Percentiles rank a stretch among this genome's conserved stretches.
Evolutionary conservation across 768 basidiomycete genomes (phyloP).

Genomic region (Botryobasidium botryosum): DNA sequence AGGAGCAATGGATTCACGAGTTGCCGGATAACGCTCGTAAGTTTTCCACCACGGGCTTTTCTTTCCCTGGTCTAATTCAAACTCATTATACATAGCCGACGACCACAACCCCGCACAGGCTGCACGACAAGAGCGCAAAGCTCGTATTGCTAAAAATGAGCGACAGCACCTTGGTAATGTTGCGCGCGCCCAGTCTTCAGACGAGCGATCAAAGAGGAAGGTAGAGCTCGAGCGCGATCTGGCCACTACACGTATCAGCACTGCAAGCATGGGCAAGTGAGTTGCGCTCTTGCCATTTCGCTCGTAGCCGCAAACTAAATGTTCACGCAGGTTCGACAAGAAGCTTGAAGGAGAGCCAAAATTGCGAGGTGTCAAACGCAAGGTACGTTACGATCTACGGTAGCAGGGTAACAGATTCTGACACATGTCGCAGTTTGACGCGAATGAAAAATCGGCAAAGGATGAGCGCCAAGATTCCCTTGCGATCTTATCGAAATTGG

Average conservation of each 20-base stretch:
- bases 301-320: not conserved
- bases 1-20: constrained; percentile 84
- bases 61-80: constrained; percentile 1
- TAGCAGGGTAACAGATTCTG: not conserved
- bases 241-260: constrained; percentile 61
- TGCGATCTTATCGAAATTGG: constrained; percentile 60
- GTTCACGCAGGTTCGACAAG: constrained; percentile 51
- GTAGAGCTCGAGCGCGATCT: constrained; percentile 58
- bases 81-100: constrained; percentile 32
- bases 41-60: constrained; percentile 16
- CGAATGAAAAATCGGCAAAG: constrained; percentile 46
- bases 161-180: constrained; percentile 56
- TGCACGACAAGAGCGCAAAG: constrained; percentile 65
- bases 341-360: constrained; percentile 86
- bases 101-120: constrained; percentile 65
- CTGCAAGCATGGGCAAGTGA: constrained; percentile 73
- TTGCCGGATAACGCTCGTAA: constrained; percentile 74
- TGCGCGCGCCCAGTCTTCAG: constrained; percentile 22
- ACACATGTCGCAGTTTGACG: constrained; percentile 49
- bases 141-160: constrained; percentile 69
- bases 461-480: constrained; percentile 60
- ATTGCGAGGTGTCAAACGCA: constrained; percentile 74
- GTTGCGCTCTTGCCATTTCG: not conserved
- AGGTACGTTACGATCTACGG: constrained; percentile 36
- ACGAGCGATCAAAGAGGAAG: constrained; percentile 36